These are phyloP conservation scores for Amanita rubescens DNA, from an alignment of 768 basidiomycete species.

Conservation along the genomic window DNA sequence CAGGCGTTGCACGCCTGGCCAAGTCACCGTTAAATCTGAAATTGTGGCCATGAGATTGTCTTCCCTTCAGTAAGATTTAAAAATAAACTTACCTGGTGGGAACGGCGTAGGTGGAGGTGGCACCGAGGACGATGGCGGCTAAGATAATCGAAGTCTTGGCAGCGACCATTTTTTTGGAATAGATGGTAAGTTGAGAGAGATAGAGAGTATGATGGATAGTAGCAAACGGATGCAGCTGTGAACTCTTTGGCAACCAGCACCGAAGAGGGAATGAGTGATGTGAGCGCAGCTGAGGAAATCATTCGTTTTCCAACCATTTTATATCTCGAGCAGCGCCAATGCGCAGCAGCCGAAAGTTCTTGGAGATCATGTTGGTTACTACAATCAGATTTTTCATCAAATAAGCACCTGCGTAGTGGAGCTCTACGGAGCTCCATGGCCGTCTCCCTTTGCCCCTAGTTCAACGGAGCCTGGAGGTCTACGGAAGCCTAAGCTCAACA, in stretches of 20 bases:
- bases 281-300: constrained; percentile 5
- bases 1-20: no score
- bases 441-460: no score
- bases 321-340: background rate
- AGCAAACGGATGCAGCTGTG: background rate
- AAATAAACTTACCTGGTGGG: background rate
- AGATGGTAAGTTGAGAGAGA: background rate
- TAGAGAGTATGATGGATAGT: background rate
- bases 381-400: background rate
- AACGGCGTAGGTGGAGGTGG: constrained; percentile 1
- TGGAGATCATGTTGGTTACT: background rate
- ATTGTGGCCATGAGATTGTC: no score
- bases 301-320: background rate
- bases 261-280: background rate
- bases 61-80: no score
- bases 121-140: constrained; percentile 1
- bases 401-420: no score
- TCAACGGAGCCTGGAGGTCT: no score
- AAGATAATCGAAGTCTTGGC: constrained; percentile 2
- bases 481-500: no score
- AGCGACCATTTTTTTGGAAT: constrained; percentile 4
- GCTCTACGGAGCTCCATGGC: no score
- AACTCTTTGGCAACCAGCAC: constrained; percentile 7
- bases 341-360: no score
- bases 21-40: no score